Percentiles rank a stretch among this genome's conserved stretches.
Evolutionary conservation across 2,329 filamentous ascomycete species (phyloP).

Genomic region (Cladophialophora exuberans): DNA sequence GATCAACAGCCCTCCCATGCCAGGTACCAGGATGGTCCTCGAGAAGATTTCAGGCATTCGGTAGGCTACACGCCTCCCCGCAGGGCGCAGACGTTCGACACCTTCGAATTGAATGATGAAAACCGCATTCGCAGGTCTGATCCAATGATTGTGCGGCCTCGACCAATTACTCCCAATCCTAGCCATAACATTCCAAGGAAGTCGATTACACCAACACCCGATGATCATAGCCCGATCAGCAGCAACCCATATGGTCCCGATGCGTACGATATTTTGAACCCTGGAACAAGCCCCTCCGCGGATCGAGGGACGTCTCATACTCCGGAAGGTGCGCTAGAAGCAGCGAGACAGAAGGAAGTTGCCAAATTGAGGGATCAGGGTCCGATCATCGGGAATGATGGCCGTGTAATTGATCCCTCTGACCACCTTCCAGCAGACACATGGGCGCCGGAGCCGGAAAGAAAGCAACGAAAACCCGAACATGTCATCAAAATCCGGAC

Average conservation of each 20-base stretch:
- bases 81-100: slow-evolving; percentile 26
- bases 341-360: slow-evolving; percentile 42
- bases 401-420: slow-evolving; percentile 66
- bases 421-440: slow-evolving; percentile 67
- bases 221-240: slow-evolving; percentile 43
- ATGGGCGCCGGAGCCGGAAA: slow-evolving; percentile 68
- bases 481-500: slow-evolving; percentile 52
- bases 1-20: neutral
- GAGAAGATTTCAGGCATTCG: slow-evolving; percentile 18
- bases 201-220: slow-evolving; percentile 58
- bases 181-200: slow-evolving; percentile 50
- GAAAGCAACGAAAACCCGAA: slow-evolving; percentile 55
- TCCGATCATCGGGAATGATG: slow-evolving; percentile 66
- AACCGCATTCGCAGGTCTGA: slow-evolving; percentile 33
- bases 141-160: slow-evolving; percentile 44
- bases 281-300: slow-evolving; percentile 42
- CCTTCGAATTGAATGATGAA: slow-evolving; percentile 22
- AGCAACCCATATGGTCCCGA: slow-evolving; percentile 64
- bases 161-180: slow-evolving; percentile 48
- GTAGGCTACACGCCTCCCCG: slow-evolving; percentile 18
- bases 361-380: slow-evolving; percentile 50
- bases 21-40: slow-evolving; percentile 5
- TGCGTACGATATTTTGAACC: slow-evolving; percentile 63
- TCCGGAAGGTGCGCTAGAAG: slow-evolving; percentile 44
- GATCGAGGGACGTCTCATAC: slow-evolving; percentile 44